Percentiles rank a stretch among this genome's conserved stretches.
Evolutionary conservation across 208 protist genomes (phyloP).

Genomic region (Trypanosoma cruzi): DNA sequence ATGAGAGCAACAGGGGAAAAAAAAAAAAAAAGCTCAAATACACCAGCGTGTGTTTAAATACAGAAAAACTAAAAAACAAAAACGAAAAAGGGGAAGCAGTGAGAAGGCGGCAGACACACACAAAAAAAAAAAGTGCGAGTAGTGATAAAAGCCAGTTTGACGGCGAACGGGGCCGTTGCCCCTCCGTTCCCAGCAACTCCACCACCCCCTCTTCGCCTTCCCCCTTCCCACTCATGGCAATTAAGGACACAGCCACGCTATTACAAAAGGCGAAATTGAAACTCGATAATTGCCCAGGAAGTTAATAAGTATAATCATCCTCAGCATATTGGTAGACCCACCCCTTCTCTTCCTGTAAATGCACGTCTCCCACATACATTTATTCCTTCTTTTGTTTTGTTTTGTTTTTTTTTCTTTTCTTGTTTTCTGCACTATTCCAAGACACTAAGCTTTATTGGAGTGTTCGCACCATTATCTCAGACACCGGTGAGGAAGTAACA

Average conservation of each 20-base stretch:
- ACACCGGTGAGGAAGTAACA: not conserved
- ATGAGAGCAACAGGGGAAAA: not conserved
- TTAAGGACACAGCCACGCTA: not conserved
- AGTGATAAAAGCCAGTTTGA: too few species aligned
- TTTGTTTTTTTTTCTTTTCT: too few species aligned
- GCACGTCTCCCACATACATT: too few species aligned
- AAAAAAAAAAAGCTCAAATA: not conserved
- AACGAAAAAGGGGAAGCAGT: conserved; percentile 4
- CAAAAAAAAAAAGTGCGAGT: not conserved
- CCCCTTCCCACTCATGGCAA: too few species aligned
- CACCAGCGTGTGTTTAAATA: not conserved
- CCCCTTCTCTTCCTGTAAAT: not conserved
- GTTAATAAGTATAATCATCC: not conserved
- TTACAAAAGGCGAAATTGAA: not conserved
- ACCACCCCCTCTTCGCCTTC: too few species aligned
- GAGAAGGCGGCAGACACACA: not conserved
- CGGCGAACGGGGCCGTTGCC: too few species aligned
- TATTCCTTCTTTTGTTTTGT: too few species aligned
- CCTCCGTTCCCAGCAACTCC: too few species aligned
- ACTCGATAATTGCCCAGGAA: not conserved
- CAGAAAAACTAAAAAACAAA: conserved; percentile 4
- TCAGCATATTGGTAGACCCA: not conserved
- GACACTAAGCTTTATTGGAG: too few species aligned
- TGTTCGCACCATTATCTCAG: too few species aligned
- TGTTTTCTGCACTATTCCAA: not conserved